phyloP scores from a whole-genome alignment of 371 early-diverging fungal species.

The Actinomortierella ambigua region DNA sequence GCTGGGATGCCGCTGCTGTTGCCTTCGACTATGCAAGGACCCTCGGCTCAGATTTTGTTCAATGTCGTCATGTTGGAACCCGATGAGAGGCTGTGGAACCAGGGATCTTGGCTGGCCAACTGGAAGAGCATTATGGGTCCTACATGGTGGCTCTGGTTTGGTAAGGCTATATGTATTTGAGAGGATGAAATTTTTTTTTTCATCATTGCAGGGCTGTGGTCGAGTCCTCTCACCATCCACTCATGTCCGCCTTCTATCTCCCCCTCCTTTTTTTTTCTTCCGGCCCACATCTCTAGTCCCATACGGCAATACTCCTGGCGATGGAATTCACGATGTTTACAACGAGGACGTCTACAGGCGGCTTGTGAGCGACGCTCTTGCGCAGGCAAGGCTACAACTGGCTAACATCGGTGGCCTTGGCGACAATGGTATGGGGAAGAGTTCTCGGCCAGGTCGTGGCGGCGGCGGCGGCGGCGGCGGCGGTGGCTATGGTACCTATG shows the following conservation, averaged over 20 bases:
- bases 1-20: not conserved
- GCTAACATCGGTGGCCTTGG: conserved; percentile 22
- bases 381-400: conserved; percentile 46
- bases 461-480: no score
- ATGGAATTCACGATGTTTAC: conserved; percentile 57
- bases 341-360: conserved; percentile 51
- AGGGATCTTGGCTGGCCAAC: conserved; percentile 44
- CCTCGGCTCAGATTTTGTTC: conserved; percentile 20
- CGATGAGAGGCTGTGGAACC: conserved; percentile 45
- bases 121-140: conserved; percentile 46
- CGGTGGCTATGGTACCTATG: no score
- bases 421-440: not conserved
- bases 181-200: no score
- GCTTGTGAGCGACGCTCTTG: conserved; percentile 49
- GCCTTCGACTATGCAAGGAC: conserved; percentile 2
- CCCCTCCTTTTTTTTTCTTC: not conserved
- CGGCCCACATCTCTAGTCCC: conserved; percentile 16
- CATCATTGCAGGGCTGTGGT: not conserved
- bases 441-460: not conserved
- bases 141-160: conserved; percentile 50
- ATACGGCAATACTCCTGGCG: conserved; percentile 48
- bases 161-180: conserved; percentile 15
- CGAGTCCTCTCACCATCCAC: no score
- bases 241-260: not conserved
- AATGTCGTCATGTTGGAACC: conserved; percentile 38